A percentile compares a stretch with the other conserved stretches of the same genome.
These are phyloP conservation scores for Fusarium bactridioides DNA, from an alignment of 2,329 filamentous ascomycete species.

Conservation along the genomic window DNA sequence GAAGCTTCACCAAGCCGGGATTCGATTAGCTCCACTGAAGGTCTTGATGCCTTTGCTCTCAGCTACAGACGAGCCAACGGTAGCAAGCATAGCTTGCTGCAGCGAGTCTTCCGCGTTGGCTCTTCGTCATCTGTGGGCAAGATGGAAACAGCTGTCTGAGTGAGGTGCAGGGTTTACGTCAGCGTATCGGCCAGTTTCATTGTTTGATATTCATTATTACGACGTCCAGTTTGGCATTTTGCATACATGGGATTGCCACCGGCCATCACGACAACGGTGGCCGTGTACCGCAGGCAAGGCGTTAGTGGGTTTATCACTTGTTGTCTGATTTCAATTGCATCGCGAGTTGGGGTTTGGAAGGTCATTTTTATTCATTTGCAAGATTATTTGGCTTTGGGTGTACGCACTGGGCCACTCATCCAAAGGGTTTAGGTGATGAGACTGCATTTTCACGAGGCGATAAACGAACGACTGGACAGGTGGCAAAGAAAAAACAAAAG, in stretches of 20 bases:
- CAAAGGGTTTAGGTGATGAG: conserved; percentile 17
- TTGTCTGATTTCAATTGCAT: conserved; percentile 9
- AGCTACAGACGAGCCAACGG: conserved; percentile 40
- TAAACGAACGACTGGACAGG: conserved; percentile 21
- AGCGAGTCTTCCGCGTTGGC: conserved; percentile 38
- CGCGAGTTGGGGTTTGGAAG: conserved; percentile 7
- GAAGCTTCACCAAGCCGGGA: conserved; percentile 6
- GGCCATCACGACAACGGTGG: conserved; percentile 25
- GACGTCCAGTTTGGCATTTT: conserved; percentile 6
- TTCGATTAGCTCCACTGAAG: conserved; percentile 15
- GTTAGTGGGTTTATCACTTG: conserved; percentile 22
- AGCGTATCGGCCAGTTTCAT: neutral
- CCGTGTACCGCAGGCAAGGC: conserved; percentile 33
- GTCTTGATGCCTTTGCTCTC: conserved; percentile 27
- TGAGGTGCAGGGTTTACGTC: neutral
- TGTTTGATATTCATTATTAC: conserved; percentile 3
- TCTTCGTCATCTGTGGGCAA: conserved; percentile 30
- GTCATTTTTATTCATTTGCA: conserved; percentile 20
- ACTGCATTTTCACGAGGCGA: conserved; percentile 30
- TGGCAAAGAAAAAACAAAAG: conserved; percentile 18
- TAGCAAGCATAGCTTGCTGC: conserved; percentile 35
- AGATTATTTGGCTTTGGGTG: conserved; percentile 39
- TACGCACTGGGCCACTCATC: conserved; percentile 35
- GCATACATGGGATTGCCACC: conserved; percentile 27
- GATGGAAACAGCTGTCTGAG: conserved; percentile 20